These are phyloP conservation scores for Cunninghamia lanceolata DNA, from an alignment of 75 land plant species.

Conservation along the genomic window DNA sequence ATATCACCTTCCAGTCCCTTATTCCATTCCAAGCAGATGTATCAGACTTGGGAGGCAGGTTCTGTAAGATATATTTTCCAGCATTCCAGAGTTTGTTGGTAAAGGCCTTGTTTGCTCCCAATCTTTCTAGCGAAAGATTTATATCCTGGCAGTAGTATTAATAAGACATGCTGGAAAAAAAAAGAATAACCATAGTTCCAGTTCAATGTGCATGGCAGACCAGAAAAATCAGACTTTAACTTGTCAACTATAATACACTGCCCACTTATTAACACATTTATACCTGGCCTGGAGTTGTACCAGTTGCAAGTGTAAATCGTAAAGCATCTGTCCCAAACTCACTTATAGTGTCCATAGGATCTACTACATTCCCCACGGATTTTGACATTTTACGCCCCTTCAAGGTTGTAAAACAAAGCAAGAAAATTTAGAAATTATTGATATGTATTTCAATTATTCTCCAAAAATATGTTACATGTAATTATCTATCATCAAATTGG, in stretches of 20 bases:
- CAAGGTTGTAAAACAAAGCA: constrained; percentile 7
- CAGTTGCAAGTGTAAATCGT: constrained; percentile 85
- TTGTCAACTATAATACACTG: background rate
- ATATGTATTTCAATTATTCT: background rate
- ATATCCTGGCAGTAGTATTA: constrained; percentile 56
- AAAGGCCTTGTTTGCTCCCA: constrained; percentile 89
- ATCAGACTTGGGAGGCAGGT: constrained; percentile 63
- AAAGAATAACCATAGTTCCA: constrained; percentile 3
- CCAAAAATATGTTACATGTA: background rate
- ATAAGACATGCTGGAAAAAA: background rate
- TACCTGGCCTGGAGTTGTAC: constrained; percentile 96
- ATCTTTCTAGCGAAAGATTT: constrained; percentile 81
- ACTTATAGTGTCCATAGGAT: constrained; percentile 78
- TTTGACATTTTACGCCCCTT: constrained; percentile 99
- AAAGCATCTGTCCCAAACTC: constrained; percentile 99
- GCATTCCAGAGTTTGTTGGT: constrained; percentile 99
- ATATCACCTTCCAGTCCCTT: constrained; percentile 41
- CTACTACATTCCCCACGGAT: constrained; percentile 91
- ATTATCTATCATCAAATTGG: background rate
- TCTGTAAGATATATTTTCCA: constrained; percentile 88
- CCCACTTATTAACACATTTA: constrained; percentile 6
- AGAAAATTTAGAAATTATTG: background rate
- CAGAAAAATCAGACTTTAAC: background rate
- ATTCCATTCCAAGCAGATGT: constrained; percentile 46
- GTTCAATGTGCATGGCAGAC: background rate